These are phyloP conservation scores for Pestalotiopsis sp. DNA, from an alignment of 2,329 filamentous ascomycete species.

Conservation along the genomic window DNA sequence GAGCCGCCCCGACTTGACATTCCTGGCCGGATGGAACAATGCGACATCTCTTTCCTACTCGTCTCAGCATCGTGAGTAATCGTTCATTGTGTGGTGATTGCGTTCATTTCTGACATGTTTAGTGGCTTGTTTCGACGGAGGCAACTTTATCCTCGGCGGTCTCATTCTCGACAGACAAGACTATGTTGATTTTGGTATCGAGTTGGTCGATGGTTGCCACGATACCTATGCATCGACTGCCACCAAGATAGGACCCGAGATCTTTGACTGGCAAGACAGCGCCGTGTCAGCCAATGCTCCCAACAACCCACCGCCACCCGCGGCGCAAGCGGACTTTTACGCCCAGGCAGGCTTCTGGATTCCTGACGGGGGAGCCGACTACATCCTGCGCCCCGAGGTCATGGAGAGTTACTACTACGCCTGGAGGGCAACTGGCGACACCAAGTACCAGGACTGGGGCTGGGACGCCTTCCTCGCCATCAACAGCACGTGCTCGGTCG, in stretches of 20 bases:
- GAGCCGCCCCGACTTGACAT: slow-evolving; percentile 71
- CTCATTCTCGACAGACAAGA: slow-evolving; percentile 65
- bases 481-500: slow-evolving; percentile 62
- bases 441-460: slow-evolving; percentile 80
- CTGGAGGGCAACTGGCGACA: slow-evolving; percentile 75
- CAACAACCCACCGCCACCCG: slow-evolving; percentile 45
- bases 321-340: slow-evolving; percentile 61
- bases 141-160: slow-evolving; percentile 83
- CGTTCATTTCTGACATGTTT: slow-evolving; percentile 4
- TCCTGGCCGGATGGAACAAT: slow-evolving; percentile 61
- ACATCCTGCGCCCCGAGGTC: slow-evolving; percentile 78
- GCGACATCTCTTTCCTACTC: slow-evolving; percentile 39
- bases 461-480: slow-evolving; percentile 78
- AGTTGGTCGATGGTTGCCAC: slow-evolving; percentile 72
- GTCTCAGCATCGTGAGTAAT: slow-evolving; percentile 52
- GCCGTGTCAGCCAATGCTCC: slow-evolving; percentile 33
- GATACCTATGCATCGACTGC: slow-evolving; percentile 70
- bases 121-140: slow-evolving; percentile 83
- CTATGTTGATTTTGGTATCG: slow-evolving; percentile 75
- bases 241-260: slow-evolving; percentile 78
- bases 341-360: slow-evolving; percentile 73
- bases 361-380: slow-evolving; percentile 46
- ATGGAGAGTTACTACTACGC: slow-evolving; percentile 88
- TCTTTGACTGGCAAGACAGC: slow-evolving; percentile 63
- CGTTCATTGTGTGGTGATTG: background rate